These are phyloP conservation scores for Termitomyces sp. DNA, from an alignment of 768 basidiomycete genomes.

Conservation along the genomic window DNA sequence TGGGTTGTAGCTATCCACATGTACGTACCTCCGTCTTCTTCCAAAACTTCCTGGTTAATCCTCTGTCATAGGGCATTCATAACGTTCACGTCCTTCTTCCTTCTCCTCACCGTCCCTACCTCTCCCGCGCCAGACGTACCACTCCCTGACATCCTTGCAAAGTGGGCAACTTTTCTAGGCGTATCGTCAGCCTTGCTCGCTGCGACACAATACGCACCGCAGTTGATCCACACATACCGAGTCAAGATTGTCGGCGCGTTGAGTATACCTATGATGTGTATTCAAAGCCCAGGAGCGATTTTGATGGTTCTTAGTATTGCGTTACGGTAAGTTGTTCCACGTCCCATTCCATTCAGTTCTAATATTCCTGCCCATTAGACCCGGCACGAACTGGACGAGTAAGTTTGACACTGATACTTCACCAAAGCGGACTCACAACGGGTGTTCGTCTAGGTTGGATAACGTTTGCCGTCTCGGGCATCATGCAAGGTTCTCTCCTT, in stretches of 20 bases:
- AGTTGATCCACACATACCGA: conserved; percentile 74
- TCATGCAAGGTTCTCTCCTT: conserved; percentile 79
- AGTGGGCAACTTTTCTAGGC: conserved; percentile 87
- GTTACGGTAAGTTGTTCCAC: conserved; percentile 37
- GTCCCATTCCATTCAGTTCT: neutral
- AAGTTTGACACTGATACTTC: conserved; percentile 13
- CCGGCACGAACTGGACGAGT: conserved; percentile 87
- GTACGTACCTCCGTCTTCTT: conserved; percentile 36
- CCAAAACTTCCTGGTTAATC: neutral
- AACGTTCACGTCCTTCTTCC: conserved; percentile 53
- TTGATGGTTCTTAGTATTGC: conserved; percentile 85
- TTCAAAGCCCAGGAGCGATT: conserved; percentile 87
- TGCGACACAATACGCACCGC: conserved; percentile 83
- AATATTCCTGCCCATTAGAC: conserved; percentile 30
- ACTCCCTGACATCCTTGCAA: conserved; percentile 24
- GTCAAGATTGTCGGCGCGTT: conserved; percentile 84
- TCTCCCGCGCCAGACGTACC: conserved; percentile 31
- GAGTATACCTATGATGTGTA: conserved; percentile 93
- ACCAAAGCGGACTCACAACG: neutral
- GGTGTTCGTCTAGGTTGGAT: conserved; percentile 54
- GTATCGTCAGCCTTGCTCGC: conserved; percentile 75
- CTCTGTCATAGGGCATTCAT: conserved; percentile 41
- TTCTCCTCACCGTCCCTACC: conserved; percentile 42
- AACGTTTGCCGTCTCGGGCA: conserved; percentile 73
- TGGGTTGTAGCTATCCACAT: conserved; percentile 69